Percentiles rank a stretch among this genome's conserved stretches.
These are phyloP conservation scores for Primulina tabacum DNA, from an alignment of 257 asterid genomes.

Conservation along the genomic window DNA sequence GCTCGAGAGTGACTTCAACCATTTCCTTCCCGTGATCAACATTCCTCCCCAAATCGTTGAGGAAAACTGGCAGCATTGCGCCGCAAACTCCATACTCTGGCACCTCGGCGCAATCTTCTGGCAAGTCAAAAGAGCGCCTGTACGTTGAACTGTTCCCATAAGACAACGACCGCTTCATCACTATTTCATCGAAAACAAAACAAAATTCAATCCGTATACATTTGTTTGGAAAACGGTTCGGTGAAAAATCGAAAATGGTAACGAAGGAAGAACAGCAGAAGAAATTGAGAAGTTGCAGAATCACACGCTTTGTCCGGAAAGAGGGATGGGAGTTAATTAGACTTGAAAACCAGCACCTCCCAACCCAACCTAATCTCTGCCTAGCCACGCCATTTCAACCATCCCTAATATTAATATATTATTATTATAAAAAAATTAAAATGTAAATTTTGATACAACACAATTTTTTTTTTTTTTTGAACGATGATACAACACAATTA, in stretches of 20 bases:
- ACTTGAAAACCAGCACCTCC: too few species aligned
- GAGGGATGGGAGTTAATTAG: too few species aligned
- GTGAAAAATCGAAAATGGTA: not conserved
- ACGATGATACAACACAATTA: too few species aligned
- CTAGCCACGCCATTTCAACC: too few species aligned
- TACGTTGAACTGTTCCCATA: constrained; percentile 48
- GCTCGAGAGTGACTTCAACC: constrained; percentile 80
- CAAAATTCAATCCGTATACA: not conserved
- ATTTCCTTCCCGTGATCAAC: constrained; percentile 36
- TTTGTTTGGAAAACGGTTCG: too few species aligned
- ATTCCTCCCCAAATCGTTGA: constrained; percentile 56
- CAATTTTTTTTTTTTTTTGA: too few species aligned
- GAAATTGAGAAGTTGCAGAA: constrained; percentile 23
- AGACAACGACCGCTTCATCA: constrained; percentile 43
- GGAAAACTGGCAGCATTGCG: constrained; percentile 82
- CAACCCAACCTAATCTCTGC: too few species aligned
- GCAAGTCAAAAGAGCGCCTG: constrained; percentile 53
- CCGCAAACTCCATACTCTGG: constrained; percentile 40
- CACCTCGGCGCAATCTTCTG: constrained; percentile 34
- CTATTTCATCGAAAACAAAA: not conserved
- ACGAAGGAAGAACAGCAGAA: not conserved
- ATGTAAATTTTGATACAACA: too few species aligned
- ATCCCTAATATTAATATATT: too few species aligned
- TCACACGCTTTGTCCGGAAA: too few species aligned
- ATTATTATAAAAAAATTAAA: too few species aligned